phyloP scores from a whole-genome alignment of 2,329 filamentous ascomycete species.

The Berkeleyomyces basicola region DNA sequence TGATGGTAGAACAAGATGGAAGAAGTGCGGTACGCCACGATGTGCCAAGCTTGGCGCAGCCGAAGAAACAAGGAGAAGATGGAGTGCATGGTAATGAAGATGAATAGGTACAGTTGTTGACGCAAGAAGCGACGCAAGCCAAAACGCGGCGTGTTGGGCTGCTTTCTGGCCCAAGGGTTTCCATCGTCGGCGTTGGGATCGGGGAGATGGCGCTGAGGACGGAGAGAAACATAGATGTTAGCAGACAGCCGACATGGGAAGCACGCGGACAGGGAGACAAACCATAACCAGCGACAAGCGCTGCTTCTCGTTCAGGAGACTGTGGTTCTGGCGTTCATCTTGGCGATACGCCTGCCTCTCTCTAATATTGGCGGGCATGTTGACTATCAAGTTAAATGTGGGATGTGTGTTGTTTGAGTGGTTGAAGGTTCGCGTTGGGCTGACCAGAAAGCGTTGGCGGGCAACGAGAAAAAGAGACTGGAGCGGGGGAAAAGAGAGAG shows the following conservation, averaged over 20 bases:
- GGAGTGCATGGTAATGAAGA: slow-evolving; percentile 57
- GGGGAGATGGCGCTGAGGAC: slow-evolving; percentile 11
- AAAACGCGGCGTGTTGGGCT: slow-evolving; percentile 25
- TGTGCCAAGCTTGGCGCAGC: slow-evolving; percentile 61
- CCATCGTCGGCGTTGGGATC: slow-evolving; percentile 21
- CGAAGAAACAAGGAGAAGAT: slow-evolving; percentile 82
- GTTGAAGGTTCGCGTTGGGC: neutral
- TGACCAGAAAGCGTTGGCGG: neutral
- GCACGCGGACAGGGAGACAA: neutral
- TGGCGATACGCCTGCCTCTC: slow-evolving; percentile 26
- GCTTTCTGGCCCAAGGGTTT: slow-evolving; percentile 19
- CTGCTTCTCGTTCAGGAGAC: slow-evolving; percentile 22
- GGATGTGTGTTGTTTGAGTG: neutral
- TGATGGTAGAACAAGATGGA: slow-evolving; percentile 90
- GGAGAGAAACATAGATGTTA: neutral
- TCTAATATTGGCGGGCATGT: slow-evolving; percentile 19
- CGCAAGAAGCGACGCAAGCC: slow-evolving; percentile 46
- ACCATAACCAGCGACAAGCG: slow-evolving; percentile 15
- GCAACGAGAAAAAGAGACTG: neutral
- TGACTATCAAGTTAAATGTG: slow-evolving; percentile 3
- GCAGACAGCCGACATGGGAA: slow-evolving; percentile 2
- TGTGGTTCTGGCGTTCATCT: slow-evolving; percentile 23
- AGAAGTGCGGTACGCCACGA: slow-evolving; percentile 58
- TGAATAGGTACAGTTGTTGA: slow-evolving; percentile 44
- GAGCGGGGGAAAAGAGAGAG: neutral